Evolutionary conservation across 2,329 filamentous ascomycete species (phyloP).

Genomic region (Ophiosphaerella korrae): DNA sequence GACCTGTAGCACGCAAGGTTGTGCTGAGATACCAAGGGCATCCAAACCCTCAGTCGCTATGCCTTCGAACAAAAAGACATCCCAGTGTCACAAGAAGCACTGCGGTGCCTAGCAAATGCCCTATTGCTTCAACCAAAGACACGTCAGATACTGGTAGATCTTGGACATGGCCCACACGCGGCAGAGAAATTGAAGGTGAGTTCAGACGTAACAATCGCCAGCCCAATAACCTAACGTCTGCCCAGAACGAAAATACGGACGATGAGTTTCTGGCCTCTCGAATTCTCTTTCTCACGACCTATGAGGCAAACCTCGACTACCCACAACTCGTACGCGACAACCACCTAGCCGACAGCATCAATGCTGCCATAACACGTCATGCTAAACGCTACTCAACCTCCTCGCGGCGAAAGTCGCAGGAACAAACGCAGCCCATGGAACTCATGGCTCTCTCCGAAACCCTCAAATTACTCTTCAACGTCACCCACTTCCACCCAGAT

Average conservation of each 20-base stretch:
- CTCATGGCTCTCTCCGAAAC: constrained; percentile 83
- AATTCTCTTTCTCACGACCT: constrained; percentile 80
- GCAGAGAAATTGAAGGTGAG: constrained; percentile 69
- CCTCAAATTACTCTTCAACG: constrained; percentile 86
- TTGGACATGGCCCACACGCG: constrained; percentile 69
- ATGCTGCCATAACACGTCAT: constrained; percentile 73
- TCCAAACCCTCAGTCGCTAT: constrained; percentile 72
- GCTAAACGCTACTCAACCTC: constrained; percentile 51
- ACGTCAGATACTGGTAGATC: constrained; percentile 73
- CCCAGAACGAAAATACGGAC: constrained; percentile 70
- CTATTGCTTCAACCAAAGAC: constrained; percentile 71
- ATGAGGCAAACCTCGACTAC: constrained; percentile 73
- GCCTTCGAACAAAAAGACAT: constrained; percentile 70
- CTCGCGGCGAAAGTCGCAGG: constrained; percentile 24
- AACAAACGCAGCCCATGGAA: constrained; percentile 63
- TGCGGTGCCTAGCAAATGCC: constrained; percentile 85
- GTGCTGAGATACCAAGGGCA: constrained; percentile 61
- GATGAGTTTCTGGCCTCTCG: constrained; percentile 86
- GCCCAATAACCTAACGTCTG: constrained; percentile 4
- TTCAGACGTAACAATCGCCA: neutral
- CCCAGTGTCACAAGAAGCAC: constrained; percentile 69
- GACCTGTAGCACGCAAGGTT: constrained; percentile 5
- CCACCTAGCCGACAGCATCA: constrained; percentile 70
- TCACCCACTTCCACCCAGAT: constrained; percentile 74
- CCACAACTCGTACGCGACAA: constrained; percentile 68